Base-by-base conservation (phyloP, 1,284 basidiomycete species). In the Ceratobasidium sp. region DNA sequence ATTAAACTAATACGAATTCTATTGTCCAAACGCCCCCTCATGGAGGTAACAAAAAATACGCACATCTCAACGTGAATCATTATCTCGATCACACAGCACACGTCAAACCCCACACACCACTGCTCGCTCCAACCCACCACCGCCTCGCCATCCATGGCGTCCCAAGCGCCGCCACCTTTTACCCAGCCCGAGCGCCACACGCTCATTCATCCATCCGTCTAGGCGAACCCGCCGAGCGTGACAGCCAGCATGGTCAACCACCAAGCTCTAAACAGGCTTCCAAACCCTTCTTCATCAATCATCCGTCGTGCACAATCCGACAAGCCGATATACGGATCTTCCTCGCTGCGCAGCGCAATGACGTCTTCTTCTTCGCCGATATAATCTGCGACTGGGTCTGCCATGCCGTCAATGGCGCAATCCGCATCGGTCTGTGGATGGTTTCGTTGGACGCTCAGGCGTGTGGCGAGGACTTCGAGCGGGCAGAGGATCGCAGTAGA, bases 391-490 rank as follows among this genome's bases (percentile, higher is more conserved):
- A 6, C 39, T 8, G 65, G 65, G 41, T 69, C 65, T 5, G 65
- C 36, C 65, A 46, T 46, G 6, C 65, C 65, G 39, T 69, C 65
- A 28, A 69, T 69, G 18, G 65, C 65, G 53, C 50, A 45, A 23
- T 69, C 65, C 28, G 74, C 76, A 72, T 90, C 89, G 3, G 88
- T 82, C 5, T 87, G 87, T 6, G 88, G 88, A 74, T 92, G 89
- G 77, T 94, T 96, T 69, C 93, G 89, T 78, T 96, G 94, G 58
- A 96, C 89, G 16, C 91, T 89, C 16, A 96, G 84, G 73, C 93
- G 85, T 14, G 91, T 92, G 10, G 88, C 82, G 65, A 96, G 89
- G 52, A 96, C 93, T 79, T 96, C 93, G 45, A 96, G 83, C 0
- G 94, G 94, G 45, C 91, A 87, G 36, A 96, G 85, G 75, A 93